phyloP scores from a whole-genome alignment of 1,284 basidiomycete species.

The Rhodotorula sp. region DNA sequence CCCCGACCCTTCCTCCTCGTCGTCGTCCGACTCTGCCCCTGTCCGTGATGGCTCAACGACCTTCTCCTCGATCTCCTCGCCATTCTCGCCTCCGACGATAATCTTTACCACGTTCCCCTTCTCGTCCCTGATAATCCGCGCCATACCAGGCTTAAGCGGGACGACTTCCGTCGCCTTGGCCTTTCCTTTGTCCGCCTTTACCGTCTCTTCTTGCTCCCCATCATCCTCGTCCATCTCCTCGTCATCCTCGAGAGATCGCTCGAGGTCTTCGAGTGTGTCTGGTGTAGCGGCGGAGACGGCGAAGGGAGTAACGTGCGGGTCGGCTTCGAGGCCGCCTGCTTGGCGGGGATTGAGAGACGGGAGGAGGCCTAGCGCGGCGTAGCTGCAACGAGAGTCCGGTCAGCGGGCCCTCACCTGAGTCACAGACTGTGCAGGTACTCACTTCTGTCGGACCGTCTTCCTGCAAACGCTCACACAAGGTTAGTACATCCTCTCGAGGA shows the following conservation, averaged over 20 bases:
- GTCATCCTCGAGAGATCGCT: constrained; percentile 50
- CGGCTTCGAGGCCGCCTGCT: constrained; percentile 44
- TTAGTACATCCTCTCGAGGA: neutral
- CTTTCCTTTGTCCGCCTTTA: constrained; percentile 49
- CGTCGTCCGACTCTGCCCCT: constrained; percentile 30
- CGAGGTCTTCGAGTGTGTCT: constrained; percentile 40
- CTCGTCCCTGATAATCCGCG: constrained; percentile 79
- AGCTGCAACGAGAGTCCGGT: constrained; percentile 56
- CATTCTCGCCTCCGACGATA: constrained; percentile 62
- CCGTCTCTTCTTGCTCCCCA: constrained; percentile 13
- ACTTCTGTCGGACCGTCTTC: constrained; percentile 83
- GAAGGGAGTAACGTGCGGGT: constrained; percentile 49
- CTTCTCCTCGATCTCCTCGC: constrained; percentile 48
- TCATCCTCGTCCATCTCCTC: constrained; percentile 22
- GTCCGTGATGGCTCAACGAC: constrained; percentile 40
- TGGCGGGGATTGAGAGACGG: constrained; percentile 61
- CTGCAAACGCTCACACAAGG: neutral
- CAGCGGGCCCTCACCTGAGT: neutral
- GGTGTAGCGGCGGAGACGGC: constrained; percentile 27
- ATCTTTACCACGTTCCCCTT: constrained; percentile 75
- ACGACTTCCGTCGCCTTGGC: constrained; percentile 21
- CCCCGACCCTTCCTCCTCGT: constrained; percentile 31
- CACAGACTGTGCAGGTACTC: constrained; percentile 1
- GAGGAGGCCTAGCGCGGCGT: constrained; percentile 70
- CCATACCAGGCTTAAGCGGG: constrained; percentile 67